These are phyloP conservation scores for Pseudopyrenochaeta lycopersici DNA, from an alignment of 2,329 filamentous ascomycete species.

Conservation along the genomic window DNA sequence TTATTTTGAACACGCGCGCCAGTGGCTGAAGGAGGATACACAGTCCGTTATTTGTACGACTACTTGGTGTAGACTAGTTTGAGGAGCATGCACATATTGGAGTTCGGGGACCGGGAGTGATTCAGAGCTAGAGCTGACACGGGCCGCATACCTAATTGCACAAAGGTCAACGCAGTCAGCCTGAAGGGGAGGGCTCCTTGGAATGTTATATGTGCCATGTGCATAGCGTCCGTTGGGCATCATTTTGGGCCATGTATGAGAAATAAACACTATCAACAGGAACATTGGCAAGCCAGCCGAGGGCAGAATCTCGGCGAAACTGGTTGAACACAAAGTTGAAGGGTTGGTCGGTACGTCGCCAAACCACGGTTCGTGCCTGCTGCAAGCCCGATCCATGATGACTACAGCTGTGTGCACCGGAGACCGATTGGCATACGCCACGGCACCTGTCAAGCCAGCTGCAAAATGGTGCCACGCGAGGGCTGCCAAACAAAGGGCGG, in stretches of 20 bases:
- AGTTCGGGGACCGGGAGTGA: conserved; percentile 22
- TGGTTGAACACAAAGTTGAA: neutral
- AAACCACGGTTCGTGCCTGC: conserved; percentile 4
- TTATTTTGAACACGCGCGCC: conserved; percentile 91
- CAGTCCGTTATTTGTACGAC: conserved; percentile 35
- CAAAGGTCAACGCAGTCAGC: conserved; percentile 4
- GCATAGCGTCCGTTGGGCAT: conserved; percentile 17
- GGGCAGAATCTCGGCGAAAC: conserved; percentile 5
- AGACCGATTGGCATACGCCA: conserved; percentile 3
- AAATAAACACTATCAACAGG: neutral
- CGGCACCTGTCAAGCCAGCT: conserved; percentile 2
- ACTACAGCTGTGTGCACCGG: neutral
- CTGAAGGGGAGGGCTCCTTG: neutral
- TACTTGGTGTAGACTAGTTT: conserved; percentile 33
- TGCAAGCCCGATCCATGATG: conserved; percentile 2
- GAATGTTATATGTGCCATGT: conserved; percentile 11
- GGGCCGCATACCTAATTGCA: conserved; percentile 16
- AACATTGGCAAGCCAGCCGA: conserved; percentile 5
- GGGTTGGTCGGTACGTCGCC: neutral
- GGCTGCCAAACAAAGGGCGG: conserved; percentile 3
- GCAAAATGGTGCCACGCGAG: conserved; percentile 7
- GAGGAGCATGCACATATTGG: conserved; percentile 30
- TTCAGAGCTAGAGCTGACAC: conserved; percentile 2
- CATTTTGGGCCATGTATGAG: conserved; percentile 4
- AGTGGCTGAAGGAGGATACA: conserved; percentile 57